Evolutionary conservation across 768 basidiomycete genomes (phyloP).

Genomic region (Lactarius psammicola): DNA sequence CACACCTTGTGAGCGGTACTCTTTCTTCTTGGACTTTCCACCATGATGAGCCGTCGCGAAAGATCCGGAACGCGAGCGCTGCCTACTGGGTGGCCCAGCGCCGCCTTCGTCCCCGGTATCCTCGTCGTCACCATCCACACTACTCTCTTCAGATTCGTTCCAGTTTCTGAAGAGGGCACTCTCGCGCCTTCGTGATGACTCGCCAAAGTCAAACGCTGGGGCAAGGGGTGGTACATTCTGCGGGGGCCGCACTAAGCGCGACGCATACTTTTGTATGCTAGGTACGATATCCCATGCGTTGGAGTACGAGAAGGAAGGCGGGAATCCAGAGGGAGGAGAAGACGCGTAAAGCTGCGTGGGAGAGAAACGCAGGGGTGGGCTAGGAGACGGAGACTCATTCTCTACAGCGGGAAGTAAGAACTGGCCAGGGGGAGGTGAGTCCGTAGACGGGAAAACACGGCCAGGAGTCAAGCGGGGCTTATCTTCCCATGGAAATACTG

Average conservation of each 20-base stretch:
- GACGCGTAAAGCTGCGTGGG: constrained; percentile 31
- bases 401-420: constrained; percentile 18
- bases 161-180: constrained; percentile 43
- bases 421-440: constrained; percentile 31
- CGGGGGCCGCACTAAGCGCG: constrained; percentile 53
- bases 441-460: constrained; percentile 57
- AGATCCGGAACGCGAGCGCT: constrained; percentile 35
- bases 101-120: constrained; percentile 44
- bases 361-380: constrained; percentile 24
- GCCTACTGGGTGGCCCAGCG: constrained; percentile 30
- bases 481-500: constrained; percentile 95
- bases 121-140: constrained; percentile 81
- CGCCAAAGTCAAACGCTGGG: constrained; percentile 50
- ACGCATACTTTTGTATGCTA: constrained; percentile 74
- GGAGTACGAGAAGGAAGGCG: constrained; percentile 58
- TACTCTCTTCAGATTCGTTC: constrained; percentile 62
- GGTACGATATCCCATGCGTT: constrained; percentile 88
- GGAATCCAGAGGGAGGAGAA: constrained; percentile 47
- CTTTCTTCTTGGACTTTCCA: constrained; percentile 44
- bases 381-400: constrained; percentile 30
- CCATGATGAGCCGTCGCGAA: constrained; percentile 37
- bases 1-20: constrained; percentile 65
- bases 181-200: constrained; percentile 35
- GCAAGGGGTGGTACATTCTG: constrained; percentile 42
- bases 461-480: constrained; percentile 62